These are phyloP conservation scores for Penicillium diatomitis DNA, from an alignment of 495 filamentous ascomycete species.

Conservation along the genomic window DNA sequence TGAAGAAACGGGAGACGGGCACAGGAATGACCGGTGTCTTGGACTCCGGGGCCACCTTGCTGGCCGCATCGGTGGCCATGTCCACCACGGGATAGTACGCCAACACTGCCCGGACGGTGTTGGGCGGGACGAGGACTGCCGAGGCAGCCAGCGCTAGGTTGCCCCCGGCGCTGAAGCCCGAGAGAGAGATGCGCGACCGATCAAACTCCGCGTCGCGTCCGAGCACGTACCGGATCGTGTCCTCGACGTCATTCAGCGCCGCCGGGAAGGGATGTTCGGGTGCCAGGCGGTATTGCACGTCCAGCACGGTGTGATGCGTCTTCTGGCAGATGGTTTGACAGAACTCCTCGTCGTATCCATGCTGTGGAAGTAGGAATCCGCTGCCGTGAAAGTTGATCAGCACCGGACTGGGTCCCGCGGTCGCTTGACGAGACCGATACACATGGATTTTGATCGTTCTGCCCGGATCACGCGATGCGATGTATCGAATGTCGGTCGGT, in stretches of 20 bases:
- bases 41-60: conserved; percentile 20
- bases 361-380: conserved; percentile 32
- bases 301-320: conserved; percentile 33
- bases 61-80: conserved; percentile 14
- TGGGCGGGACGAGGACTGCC: conserved; percentile 27
- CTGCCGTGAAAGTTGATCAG: conserved; percentile 39
- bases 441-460: conserved; percentile 38
- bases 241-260: conserved; percentile 60
- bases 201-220: conserved; percentile 26
- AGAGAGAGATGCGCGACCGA: conserved; percentile 25
- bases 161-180: conserved; percentile 38
- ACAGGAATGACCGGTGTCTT: conserved; percentile 16
- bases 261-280: conserved; percentile 73
- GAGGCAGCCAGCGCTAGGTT: conserved; percentile 34
- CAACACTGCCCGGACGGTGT: conserved; percentile 32
- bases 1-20: conserved; percentile 21
- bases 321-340: conserved; percentile 27
- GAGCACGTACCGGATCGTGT: conserved; percentile 28
- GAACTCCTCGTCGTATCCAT: conserved; percentile 35
- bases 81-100: conserved; percentile 35
- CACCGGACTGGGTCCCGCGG: conserved; percentile 23
- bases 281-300: conserved; percentile 66
- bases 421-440: conserved; percentile 23
- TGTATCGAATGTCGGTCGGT: conserved; percentile 29
- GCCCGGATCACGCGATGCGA: conserved; percentile 32